Evolutionary conservation across 495 filamentous ascomycete species (phyloP), one percentile per base, ranked within the genome.

Genomic region (Annulohypoxylon moriforme): DNA sequence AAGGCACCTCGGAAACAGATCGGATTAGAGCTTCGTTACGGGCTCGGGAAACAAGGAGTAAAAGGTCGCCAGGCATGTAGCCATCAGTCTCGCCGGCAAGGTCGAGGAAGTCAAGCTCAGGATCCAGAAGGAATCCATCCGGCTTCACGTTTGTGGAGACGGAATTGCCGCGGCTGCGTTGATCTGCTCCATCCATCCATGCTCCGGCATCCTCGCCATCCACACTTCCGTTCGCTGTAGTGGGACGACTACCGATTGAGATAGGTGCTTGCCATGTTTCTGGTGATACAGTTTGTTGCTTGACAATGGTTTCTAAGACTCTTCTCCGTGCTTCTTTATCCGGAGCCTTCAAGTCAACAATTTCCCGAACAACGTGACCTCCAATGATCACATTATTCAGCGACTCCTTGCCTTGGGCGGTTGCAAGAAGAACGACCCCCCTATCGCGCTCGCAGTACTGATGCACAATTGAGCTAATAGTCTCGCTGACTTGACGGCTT

Each of bases 51-150:
- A 97, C 90, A 22, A 98, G 88, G 0, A 97, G 84, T 14, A 92
- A 88, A 49, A 99, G 85, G 79, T 99, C 96, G 3, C 94, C 96
- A 0, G 96, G 96, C 94, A 97, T 97, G 78, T 97, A 99, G 2
- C 96, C 96, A 73, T 99, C 96, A 0, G 94, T 98, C 73, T 93
- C 89, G 16, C 94, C 93, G 4, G 96, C 94, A 55, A 98, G 83
- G 58, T 98, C 94, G 14, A 98, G 89, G 60, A 97, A 92, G 78
- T 99, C 96, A 9, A 99, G 88, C n/a, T 91, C 84, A 1, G 85
- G 81, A 60, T 91, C 90, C 10, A 94, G 80, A 1, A 89, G 77
- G 73, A 94, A 93, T 2, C 89, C 90, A 60, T 89, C 89, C 16
- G 78, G 78, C 22, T 84, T 83, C 3, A 65, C 14, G 8, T 68